Evolutionary conservation across 345 rosid species (phyloP).

Genomic region (Hibiscus tridactylites): DNA sequence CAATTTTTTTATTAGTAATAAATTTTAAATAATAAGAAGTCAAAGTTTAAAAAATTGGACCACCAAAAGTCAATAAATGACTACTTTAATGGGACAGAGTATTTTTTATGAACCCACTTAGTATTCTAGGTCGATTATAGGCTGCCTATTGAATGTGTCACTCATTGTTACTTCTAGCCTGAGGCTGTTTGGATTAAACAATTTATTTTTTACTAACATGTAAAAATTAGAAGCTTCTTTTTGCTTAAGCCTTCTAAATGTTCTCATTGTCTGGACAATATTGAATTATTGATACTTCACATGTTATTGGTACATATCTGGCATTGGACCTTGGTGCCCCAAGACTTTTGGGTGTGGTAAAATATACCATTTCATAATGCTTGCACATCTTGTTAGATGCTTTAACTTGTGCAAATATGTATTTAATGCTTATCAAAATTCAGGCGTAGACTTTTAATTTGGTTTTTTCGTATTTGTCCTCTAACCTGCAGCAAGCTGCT

Average conservation of each 20-base stretch:
- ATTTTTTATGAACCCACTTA: neutral
- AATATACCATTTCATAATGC: neutral
- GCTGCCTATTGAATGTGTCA: neutral
- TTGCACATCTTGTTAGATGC: neutral
- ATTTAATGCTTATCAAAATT: neutral
- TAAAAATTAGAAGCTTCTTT: neutral
- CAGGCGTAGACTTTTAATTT: neutral
- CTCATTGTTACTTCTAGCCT: neutral
- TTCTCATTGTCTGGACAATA: neutral
- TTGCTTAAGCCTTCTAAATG: neutral
- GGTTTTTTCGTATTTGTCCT: slow-evolving; percentile 2
- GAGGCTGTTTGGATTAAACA: neutral
- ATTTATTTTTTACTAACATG: neutral
- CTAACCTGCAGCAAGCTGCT: slow-evolving; percentile 70
- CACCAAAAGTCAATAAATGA: too few species aligned
- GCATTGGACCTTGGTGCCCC: neutral
- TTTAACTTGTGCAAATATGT: neutral
- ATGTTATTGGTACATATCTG: neutral
- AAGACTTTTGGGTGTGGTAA: neutral
- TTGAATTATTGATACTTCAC: neutral
- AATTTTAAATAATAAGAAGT: too few species aligned
- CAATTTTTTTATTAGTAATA: too few species aligned
- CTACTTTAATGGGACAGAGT: too few species aligned
- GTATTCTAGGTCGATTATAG: neutral
- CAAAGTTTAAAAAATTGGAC: too few species aligned